phyloP scores from a whole-genome alignment of 2,329 filamentous ascomycete species.

The Cryphonectria naterciae region DNA sequence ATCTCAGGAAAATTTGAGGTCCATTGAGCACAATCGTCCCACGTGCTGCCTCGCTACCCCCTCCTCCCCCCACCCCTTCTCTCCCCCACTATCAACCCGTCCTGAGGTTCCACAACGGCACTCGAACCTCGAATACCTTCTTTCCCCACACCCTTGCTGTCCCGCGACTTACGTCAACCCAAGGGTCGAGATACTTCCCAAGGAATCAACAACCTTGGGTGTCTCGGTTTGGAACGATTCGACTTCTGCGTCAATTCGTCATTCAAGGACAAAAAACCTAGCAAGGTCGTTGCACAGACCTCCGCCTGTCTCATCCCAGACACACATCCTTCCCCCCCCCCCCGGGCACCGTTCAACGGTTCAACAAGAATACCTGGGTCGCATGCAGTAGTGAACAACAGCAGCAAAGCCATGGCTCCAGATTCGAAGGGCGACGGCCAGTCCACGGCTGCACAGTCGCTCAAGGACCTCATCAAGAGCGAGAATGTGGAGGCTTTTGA shows the following conservation, averaged over 20 bases:
- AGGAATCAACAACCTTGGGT: not conserved
- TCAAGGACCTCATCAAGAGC: conserved; percentile 27
- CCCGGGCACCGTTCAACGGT: not conserved
- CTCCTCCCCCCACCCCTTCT: conserved; percentile 7
- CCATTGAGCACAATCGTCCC: conserved; percentile 15
- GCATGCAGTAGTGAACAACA: conserved; percentile 18
- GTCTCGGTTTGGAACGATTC: conserved; percentile 14
- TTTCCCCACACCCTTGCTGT: conserved; percentile 14
- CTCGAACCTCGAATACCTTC: conserved; percentile 15
- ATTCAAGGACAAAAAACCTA: conserved; percentile 1
- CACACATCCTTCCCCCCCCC: not conserved
- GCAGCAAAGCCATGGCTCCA: conserved; percentile 23
- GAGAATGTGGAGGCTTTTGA: conserved; percentile 33
- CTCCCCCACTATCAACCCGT: conserved; percentile 22
- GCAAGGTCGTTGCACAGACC: conserved; percentile 19
- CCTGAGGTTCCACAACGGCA: conserved; percentile 24
- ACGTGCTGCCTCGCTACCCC: conserved; percentile 5
- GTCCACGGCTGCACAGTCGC: not conserved
- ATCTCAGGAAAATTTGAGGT: not conserved
- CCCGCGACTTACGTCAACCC: conserved; percentile 21
- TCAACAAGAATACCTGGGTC: conserved; percentile 9
- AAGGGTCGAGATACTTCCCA: conserved; percentile 25
- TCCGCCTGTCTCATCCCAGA: conserved; percentile 14
- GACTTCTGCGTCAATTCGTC: conserved; percentile 4
- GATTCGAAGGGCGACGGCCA: conserved; percentile 12